Conservation (phyloP, 768 basidiomycete species). For the Lentinula boryana region DNA sequence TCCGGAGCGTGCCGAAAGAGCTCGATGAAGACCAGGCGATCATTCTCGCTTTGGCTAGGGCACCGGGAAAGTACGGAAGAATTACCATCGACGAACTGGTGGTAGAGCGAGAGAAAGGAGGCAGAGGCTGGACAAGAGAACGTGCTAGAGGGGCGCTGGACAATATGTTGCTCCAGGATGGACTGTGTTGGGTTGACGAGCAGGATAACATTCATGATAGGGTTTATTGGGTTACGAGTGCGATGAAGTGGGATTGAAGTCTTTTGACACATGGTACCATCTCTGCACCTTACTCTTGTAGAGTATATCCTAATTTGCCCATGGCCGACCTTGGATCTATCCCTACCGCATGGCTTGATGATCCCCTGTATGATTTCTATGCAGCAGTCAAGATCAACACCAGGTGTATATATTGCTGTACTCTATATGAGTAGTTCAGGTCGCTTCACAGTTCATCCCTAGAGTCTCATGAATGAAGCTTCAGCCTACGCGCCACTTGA, state of each 20-base stretch:
- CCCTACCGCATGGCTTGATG: too few relatives aligned
- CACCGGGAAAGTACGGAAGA: conserved; percentile 48
- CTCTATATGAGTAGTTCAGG: too few relatives aligned
- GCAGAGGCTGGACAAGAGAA: conserved; percentile 61
- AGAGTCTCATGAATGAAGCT: too few relatives aligned
- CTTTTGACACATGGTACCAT: too few relatives aligned
- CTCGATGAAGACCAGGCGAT: conserved; percentile 86
- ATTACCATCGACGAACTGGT: conserved; percentile 63
- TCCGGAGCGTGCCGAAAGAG: conserved; percentile 85
- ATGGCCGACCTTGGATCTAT: too few relatives aligned
- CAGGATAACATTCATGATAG: conserved; percentile 64
- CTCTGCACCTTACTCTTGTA: too few relatives aligned
- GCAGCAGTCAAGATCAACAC: too few relatives aligned
- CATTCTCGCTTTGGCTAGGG: conserved; percentile 70
- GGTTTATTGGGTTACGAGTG: conserved; percentile 86
- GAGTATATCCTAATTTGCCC: too few relatives aligned
- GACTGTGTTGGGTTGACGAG: conserved; percentile 92
- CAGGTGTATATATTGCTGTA: too few relatives aligned
- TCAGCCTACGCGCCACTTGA: too few relatives aligned
- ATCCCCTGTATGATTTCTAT: too few relatives aligned
- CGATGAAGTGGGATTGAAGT: conserved; percentile 72
- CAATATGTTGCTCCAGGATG: conserved; percentile 87
- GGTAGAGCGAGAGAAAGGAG: conserved; percentile 35
- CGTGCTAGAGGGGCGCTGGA: conserved; percentile 75
- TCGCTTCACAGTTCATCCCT: too few relatives aligned